Percentiles rank a stretch among this genome's conserved stretches.
phyloP scores from a whole-genome alignment of 495 filamentous ascomycete genomes.

The Patellaria atrata region DNA sequence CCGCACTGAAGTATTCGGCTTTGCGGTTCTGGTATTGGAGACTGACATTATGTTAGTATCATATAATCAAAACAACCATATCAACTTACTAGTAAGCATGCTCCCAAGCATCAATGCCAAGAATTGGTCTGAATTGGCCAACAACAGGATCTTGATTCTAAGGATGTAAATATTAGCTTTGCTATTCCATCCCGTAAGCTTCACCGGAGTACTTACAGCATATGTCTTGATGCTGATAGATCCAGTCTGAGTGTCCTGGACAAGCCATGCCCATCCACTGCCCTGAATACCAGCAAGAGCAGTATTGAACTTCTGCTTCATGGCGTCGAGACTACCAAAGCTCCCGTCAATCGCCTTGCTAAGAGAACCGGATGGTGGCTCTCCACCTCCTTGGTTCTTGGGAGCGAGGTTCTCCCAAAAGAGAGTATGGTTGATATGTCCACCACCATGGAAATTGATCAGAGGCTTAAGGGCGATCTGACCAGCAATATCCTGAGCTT shows the following conservation, averaged over 20 bases:
- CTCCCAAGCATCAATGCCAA: conserved; percentile 98
- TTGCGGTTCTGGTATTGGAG: conserved; percentile 98
- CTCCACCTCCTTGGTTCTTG: conserved; percentile 56
- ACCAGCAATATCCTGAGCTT: conserved; percentile 42
- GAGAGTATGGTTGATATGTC: conserved; percentile 81
- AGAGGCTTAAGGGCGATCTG: conserved; percentile 71
- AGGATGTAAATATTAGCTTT: conserved; percentile 1
- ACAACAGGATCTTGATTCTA: conserved; percentile 89
- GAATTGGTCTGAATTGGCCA: conserved; percentile 66
- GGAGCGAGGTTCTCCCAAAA: conserved; percentile 92
- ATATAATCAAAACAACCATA: background rate
- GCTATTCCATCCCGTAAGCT: conserved; percentile 1
- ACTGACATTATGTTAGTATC: conserved; percentile 29
- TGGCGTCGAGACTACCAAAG: conserved; percentile 57
- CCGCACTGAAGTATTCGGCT: conserved; percentile 90
- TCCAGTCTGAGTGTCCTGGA: conserved; percentile 68
- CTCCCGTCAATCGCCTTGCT: conserved; percentile 57
- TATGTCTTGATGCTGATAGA: conserved; percentile 62
- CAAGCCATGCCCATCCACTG: conserved; percentile 89
- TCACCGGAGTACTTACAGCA: conserved; percentile 41
- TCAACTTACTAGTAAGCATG: conserved; percentile 58
- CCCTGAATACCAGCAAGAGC: conserved; percentile 83
- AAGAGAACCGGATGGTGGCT: conserved; percentile 52
- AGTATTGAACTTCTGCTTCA: conserved; percentile 64
- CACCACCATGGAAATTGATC: conserved; percentile 95